These are phyloP conservation scores for Venturia asperata DNA, from an alignment of 2,329 filamentous ascomycete species.

Conservation along the genomic window DNA sequence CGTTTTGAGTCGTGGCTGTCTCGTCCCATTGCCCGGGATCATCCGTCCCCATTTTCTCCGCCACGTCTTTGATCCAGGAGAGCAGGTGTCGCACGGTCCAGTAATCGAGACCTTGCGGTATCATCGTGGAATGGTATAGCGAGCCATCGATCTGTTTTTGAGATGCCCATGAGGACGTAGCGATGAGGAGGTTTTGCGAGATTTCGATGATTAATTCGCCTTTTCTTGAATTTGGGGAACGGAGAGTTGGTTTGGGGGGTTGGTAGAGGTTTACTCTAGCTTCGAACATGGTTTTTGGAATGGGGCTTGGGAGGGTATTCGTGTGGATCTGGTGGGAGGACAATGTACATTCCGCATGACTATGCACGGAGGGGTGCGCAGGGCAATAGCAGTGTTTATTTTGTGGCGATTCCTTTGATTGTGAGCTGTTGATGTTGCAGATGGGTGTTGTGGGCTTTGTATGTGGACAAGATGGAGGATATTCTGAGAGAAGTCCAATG, in stretches of 20 bases:
- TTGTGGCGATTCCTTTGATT: background rate
- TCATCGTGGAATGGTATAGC: background rate
- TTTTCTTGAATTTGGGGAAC: background rate
- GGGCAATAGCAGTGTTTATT: background rate
- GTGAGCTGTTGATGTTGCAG: background rate
- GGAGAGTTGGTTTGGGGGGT: background rate
- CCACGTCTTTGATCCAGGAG: background rate
- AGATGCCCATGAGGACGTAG: background rate
- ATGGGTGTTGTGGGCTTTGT: background rate
- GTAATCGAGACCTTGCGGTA: background rate
- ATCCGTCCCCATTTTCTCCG: background rate
- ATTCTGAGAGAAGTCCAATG: too few relatives aligned
- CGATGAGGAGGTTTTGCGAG: background rate
- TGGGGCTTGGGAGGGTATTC: background rate
- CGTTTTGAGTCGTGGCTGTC: background rate
- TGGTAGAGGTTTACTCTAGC: background rate
- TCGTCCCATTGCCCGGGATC: background rate
- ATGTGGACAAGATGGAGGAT: background rate
- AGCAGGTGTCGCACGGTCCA: background rate
- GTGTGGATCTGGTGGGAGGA: background rate
- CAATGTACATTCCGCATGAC: too few relatives aligned
- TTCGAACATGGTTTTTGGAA: background rate
- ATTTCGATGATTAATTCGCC: background rate
- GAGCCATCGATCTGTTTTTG: background rate
- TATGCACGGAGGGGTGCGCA: background rate